A percentile compares a stretch with the other conserved stretches of the same genome.
phyloP scores from a whole-genome alignment of 192 early-diverging fungal species.

The Thoreauomyces humboldtii region DNA sequence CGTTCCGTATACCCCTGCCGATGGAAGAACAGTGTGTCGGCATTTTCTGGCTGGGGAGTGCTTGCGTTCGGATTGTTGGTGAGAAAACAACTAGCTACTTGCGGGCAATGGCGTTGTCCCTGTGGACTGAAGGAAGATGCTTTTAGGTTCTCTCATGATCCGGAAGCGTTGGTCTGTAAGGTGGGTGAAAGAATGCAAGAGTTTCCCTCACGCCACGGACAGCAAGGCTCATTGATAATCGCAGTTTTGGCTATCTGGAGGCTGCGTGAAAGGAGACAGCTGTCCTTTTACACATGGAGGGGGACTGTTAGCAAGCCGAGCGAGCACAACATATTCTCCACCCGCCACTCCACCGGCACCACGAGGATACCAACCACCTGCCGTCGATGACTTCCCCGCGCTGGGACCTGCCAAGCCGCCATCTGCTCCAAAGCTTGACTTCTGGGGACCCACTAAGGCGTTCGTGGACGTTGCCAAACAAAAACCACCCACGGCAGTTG shows the following conservation, averaged over 20 bases:
- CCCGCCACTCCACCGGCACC: neutral
- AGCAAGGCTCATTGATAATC: no score
- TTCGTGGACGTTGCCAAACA: constrained; percentile 33
- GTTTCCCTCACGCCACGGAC: no score
- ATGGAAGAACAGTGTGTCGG: constrained; percentile 42
- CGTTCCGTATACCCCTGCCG: no score
- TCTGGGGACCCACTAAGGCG: constrained; percentile 37
- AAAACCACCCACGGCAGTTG: neutral
- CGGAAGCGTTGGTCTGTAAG: constrained; percentile 41
- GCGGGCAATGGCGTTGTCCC: no score
- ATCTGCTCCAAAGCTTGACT: constrained; percentile 28
- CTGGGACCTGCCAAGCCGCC: neutral
- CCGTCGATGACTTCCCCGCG: constrained; percentile 35
- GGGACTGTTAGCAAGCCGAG: constrained; percentile 6
- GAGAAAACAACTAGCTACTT: no score
- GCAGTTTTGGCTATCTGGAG: constrained; percentile 43
- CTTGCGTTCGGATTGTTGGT: constrained; percentile 51
- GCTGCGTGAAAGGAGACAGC: constrained; percentile 39
- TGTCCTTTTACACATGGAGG: constrained; percentile 47
- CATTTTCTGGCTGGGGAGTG: constrained; percentile 50
- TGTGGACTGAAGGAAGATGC: no score
- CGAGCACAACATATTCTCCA: neutral
- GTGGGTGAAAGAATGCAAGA: no score
- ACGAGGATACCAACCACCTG: neutral
- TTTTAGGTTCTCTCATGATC: constrained; percentile 52